These are phyloP conservation scores for Fusarium coffeatum DNA, from an alignment of 2,329 filamentous ascomycete species.

Conservation along the genomic window DNA sequence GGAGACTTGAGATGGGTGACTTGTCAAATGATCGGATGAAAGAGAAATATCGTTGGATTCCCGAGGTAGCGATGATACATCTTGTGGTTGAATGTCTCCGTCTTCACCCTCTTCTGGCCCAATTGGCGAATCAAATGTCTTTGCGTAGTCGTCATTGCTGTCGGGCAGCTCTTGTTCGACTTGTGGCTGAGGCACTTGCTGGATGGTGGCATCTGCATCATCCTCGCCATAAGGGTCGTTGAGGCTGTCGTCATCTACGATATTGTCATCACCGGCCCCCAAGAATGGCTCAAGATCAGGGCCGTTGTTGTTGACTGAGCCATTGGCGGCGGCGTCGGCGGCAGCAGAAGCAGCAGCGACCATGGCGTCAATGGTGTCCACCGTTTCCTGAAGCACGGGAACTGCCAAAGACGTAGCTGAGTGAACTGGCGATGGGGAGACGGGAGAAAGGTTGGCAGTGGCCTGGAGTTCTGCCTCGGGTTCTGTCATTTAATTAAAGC, in stretches of 20 bases:
- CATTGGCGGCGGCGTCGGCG: constrained; percentile 47
- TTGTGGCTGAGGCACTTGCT: constrained; percentile 45
- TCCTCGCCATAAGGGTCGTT: constrained; percentile 61
- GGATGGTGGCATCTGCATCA: constrained; percentile 46
- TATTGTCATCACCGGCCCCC: constrained; percentile 53
- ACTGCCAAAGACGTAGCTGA: constrained; percentile 60
- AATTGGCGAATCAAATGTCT: constrained; percentile 63
- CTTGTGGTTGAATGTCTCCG: constrained; percentile 51
- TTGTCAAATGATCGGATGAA: constrained; percentile 54
- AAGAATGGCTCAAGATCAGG: constrained; percentile 50
- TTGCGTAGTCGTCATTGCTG: constrained; percentile 63
- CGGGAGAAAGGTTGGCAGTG: constrained; percentile 63
- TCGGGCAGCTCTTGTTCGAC: constrained; percentile 48
- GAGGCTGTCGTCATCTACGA: constrained; percentile 61
- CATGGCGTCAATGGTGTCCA: constrained; percentile 63
- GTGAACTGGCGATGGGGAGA: constrained; percentile 63
- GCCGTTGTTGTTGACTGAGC: constrained; percentile 47
- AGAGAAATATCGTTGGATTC: constrained; percentile 58
- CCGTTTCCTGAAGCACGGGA: constrained; percentile 64
- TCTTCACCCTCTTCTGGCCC: constrained; percentile 52
- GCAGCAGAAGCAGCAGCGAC: constrained; percentile 51
- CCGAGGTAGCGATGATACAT: constrained; percentile 59
- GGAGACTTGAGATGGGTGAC: constrained; percentile 48
- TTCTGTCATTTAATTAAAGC: constrained; percentile 57
- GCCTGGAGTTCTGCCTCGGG: constrained; percentile 60